Conservation (phyloP, 225 moss, liverwort and hornwort genomes). For the Straminergon stramineum region DNA sequence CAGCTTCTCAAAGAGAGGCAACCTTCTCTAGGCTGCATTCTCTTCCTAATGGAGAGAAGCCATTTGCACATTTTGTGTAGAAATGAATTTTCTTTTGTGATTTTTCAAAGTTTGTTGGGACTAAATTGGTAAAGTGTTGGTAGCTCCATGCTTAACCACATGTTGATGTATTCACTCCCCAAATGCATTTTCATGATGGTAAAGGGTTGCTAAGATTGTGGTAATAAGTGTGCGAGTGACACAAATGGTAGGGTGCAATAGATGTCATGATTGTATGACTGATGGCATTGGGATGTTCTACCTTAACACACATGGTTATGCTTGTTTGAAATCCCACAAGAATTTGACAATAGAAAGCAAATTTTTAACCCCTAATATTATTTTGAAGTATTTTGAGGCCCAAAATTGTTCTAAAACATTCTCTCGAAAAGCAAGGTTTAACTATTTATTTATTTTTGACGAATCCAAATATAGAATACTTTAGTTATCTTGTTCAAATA, state of each 20-base stretch:
- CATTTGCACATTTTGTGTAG: not conserved
- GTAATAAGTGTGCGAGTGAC: not conserved
- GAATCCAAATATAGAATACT: not conserved
- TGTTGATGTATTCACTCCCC: accelerated
- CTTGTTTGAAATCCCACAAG: not conserved
- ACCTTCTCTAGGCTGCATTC: not conserved
- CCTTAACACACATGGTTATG: not conserved
- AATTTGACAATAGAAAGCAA: not conserved
- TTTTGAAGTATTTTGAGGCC: not conserved
- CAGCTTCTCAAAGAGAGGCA: not conserved
- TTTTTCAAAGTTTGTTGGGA: not conserved
- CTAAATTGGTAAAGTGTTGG: accelerated
- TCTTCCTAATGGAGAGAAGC: not conserved
- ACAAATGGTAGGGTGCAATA: accelerated
- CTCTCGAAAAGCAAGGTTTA: not conserved
- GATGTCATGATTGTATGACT: accelerated
- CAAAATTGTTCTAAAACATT: not conserved
- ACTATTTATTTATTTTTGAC: not conserved
- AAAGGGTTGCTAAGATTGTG: not conserved
- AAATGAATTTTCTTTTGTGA: too few species aligned
- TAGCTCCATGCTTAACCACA: not conserved
- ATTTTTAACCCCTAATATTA: not conserved
- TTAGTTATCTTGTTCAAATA: not conserved
- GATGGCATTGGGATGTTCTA: not conserved
- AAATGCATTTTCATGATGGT: not conserved